These are phyloP conservation scores for Chrysanthemum makinoi DNA, from an alignment of 129 eudicot species.

Conservation along the genomic window DNA sequence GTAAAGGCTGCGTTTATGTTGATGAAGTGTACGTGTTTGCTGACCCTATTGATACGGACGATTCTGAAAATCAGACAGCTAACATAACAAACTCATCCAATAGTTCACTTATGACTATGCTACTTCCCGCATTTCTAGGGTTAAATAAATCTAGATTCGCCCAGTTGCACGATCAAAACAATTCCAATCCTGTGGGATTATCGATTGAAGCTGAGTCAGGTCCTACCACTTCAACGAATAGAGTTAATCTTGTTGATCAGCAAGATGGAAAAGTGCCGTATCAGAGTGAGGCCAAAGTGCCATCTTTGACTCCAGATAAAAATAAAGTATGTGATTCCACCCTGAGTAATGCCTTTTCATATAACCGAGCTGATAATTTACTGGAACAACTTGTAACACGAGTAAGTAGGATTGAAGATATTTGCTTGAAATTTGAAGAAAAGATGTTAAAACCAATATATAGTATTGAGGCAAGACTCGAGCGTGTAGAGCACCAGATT, in stretches of 20 bases:
- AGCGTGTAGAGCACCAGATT: constrained; percentile 67
- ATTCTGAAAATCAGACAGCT: constrained; percentile 34
- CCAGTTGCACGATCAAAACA: constrained; percentile 34
- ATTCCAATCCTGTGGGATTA: constrained; percentile 33
- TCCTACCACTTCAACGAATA: constrained; percentile 25
- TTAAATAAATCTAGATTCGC: constrained; percentile 50
- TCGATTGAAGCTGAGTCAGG: constrained; percentile 21
- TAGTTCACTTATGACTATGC: constrained; percentile 78
- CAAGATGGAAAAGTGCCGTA: constrained; percentile 31
- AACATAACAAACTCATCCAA: constrained; percentile 36
- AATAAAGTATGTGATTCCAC: constrained; percentile 15
- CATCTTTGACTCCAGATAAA: constrained; percentile 18
- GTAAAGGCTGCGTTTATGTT: constrained; percentile 49
- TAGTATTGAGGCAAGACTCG: constrained; percentile 73
- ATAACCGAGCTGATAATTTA: constrained; percentile 43
- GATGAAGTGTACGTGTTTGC: constrained; percentile 86
- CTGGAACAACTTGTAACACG: constrained; percentile 72
- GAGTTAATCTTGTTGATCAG: constrained; percentile 18
- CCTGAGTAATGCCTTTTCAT: constrained; percentile 16
- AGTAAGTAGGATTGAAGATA: constrained; percentile 66
- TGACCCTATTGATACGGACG: constrained; percentile 46
- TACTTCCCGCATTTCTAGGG: constrained; percentile 85
- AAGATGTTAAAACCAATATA: constrained; percentile 74
- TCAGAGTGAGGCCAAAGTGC: constrained; percentile 21
- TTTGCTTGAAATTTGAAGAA: constrained; percentile 76